Base-by-base conservation (phyloP, 2,329 filamentous ascomycete species). In the Madurella mycetomatis region DNA sequence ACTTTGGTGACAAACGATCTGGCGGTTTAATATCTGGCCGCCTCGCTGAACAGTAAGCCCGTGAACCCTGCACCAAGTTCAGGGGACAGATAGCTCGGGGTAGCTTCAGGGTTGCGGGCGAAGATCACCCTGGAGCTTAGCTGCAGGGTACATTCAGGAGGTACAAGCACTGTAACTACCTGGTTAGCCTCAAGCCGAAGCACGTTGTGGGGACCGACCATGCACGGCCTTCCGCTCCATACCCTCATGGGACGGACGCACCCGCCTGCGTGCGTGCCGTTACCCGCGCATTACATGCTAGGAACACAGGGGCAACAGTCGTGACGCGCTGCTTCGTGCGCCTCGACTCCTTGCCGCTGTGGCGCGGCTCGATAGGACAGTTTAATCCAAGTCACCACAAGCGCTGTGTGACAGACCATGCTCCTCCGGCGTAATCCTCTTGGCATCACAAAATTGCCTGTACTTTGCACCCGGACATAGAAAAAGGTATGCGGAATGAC, bases 21-120 rank as follows among this genome's bases (percentile, higher is more conserved):
- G 51, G 51, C 45, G 42, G 53, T 57, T 63, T 64, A 60, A 62
- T 61, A 61, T 43, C 39, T 25, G 19, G 9, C 25, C 25, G 25
- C 25, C 25, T 25, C 25, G 25, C 25, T 25, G 25, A 25, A 7
- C 25, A 25, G 25, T 7, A 25, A 25, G 25, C 25, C 25, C 25
- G 7, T 25, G 25, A 3, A 25, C 25, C 25, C 25, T 25, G 13
- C 34, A 11, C 11, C 34, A 15, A 15, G 34, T 37, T 37, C 34
- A 37, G 34, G 34, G 34, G 34, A 11, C 34, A 11, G 25, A 3
- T 3, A 52, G 49, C 32, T 50, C 46, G 34, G 34, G 42, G 49
- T 40, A 39, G 49, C 18, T 19, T 41, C 47, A 46, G 46, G 51
- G 47, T 12, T 39, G 17, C 41, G 46, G 25, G 34, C 19, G 45